phyloP scores from a whole-genome alignment of 2,329 filamentous ascomycete genomes.

The Colletotrichum euphorbiae region DNA sequence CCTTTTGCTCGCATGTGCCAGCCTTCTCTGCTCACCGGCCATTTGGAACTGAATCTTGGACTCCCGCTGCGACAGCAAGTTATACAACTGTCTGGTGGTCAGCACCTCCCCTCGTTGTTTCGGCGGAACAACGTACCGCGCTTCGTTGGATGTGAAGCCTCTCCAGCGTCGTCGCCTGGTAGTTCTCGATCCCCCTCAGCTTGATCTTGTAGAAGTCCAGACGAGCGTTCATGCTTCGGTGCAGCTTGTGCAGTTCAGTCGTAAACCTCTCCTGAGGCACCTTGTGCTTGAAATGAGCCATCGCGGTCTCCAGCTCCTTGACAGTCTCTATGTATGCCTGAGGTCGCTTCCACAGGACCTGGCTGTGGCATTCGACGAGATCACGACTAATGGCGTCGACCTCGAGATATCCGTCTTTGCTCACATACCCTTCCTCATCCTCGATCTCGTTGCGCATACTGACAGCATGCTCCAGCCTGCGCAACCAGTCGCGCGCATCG shows the following conservation, averaged over 20 bases:
- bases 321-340: conserved; percentile 69
- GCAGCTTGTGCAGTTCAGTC: conserved; percentile 56
- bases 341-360: conserved; percentile 72
- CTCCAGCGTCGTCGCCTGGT: conserved; percentile 71
- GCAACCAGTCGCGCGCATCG: conserved; percentile 71
- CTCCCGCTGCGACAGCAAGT: conserved; percentile 74
- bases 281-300: conserved; percentile 56
- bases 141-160: conserved; percentile 71
- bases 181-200: conserved; percentile 71
- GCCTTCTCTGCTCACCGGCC: conserved; percentile 68
- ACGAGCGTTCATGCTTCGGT: conserved; percentile 64
- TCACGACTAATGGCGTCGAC: conserved; percentile 71
- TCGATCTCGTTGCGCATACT: conserved; percentile 71
- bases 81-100: conserved; percentile 63
- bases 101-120: background rate
- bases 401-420: conserved; percentile 62
- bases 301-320: conserved; percentile 59
- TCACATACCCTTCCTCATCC: conserved; percentile 65
- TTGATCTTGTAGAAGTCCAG: conserved; percentile 72
- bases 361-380: conserved; percentile 72
- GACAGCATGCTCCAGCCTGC: conserved; percentile 70
- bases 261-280: conserved; percentile 43
- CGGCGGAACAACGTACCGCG: conserved; percentile 58
- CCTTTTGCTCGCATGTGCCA: conserved; percentile 70
- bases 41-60: conserved; percentile 73